phyloP scores from a whole-genome alignment of 139 green algal species.

The Micractinium sp. region DNA sequence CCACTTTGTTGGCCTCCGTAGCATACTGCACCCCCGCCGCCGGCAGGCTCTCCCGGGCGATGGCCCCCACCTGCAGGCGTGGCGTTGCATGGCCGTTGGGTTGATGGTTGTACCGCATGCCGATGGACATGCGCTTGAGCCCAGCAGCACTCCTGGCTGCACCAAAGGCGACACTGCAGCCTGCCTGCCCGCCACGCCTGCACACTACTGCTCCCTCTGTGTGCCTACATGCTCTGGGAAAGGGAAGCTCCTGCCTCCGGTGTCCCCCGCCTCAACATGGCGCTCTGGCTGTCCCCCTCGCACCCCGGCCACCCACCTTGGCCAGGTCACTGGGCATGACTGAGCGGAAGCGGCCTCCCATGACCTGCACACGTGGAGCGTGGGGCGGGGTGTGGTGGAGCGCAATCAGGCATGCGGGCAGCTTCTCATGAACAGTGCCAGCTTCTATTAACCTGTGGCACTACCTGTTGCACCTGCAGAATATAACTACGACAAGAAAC shows the following conservation, averaged over 20 bases:
- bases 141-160: not conserved
- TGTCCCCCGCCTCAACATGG: too few relatives aligned
- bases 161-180: too few relatives aligned
- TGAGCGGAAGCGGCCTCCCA: slow-evolving; percentile 69
- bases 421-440: not conserved
- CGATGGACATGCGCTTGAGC: not conserved
- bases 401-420: not conserved
- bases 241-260: too few relatives aligned
- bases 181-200: too few relatives aligned
- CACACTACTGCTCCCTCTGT: too few relatives aligned
- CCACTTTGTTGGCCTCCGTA: slow-evolving; percentile 25
- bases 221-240: too few relatives aligned
- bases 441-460: too few relatives aligned
- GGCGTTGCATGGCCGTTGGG: too few relatives aligned
- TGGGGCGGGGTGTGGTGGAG: not conserved
- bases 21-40: slow-evolving; percentile 65
- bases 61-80: slow-evolving; percentile 54
- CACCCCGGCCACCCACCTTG: not conserved
- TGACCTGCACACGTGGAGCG: slow-evolving; percentile 21
- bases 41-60: slow-evolving; percentile 66
- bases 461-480: too few relatives aligned
- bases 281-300: too few relatives aligned
- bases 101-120: not conserved
- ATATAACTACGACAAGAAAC: not conserved
- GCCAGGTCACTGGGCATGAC: slow-evolving; percentile 79